Evolutionary conservation across 495 filamentous ascomycete species (phyloP), one percentile per base, ranked within the genome.

Genomic region (Penicillium longicatenatum): DNA sequence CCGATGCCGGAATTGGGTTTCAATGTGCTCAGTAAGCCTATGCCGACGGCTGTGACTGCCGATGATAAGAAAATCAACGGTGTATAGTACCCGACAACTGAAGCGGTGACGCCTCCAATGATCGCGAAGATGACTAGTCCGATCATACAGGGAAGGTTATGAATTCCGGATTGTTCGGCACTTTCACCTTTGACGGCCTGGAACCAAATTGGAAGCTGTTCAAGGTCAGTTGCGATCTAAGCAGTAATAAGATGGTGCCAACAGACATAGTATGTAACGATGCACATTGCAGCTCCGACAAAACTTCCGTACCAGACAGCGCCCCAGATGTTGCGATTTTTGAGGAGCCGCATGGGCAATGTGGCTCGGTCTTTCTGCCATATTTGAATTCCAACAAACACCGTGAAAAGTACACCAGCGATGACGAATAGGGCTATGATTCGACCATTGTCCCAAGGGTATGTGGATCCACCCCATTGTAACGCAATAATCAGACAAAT

Each of bases 281-380:
- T 33, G 71, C 52, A 55, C 68, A 66, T 35, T 10, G 30, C 24
- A 71, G 22, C 50, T 4, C 33, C 21, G 46, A 24, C 48, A 33
- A 24, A 14, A 22, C 30, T 11, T 1, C 53, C 57, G 24, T 57
- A 69, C 54, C 58, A 59, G 59, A 37, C 55, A 59, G 24, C 78
- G 44, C 70, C 75, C 10, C 78, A 54, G 7, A 84, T 67, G 54
- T 82, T 79, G 9, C 81, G 72, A 44, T 74, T 79, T 65, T 70
- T 78, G 52, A 91, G 72, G 49, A 92, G 74, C 35, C 80, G 78
- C 4, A 78, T 71, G 1, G 87, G 88, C 4, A 93, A 71, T 2
- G 87, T 89, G 2, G 89, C 90, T 1, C 73, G 79, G 19, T 90
- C 81, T 1, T 81, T 79, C 65, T 76, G 76, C 68, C 79, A 72